A percentile compares a stretch with the other conserved stretches of the same genome.
Conservation (phyloP, 176 grass and related monocot species). For the Melocanna baccifera region DNA sequence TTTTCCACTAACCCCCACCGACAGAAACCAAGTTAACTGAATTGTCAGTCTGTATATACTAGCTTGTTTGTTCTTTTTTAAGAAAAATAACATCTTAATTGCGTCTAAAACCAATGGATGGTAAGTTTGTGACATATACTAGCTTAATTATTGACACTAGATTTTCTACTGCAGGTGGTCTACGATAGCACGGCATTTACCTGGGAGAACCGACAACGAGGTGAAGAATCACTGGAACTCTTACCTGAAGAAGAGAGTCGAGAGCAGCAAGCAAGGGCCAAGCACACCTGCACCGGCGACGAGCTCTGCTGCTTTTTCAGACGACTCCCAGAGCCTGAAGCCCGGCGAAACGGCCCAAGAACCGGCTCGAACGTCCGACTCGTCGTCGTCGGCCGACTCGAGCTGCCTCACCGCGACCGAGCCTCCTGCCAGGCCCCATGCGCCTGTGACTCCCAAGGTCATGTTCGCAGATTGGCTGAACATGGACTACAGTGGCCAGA, state of each 20-base stretch:
- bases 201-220: conserved; percentile 94
- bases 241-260: conserved; percentile 84
- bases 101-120: no score
- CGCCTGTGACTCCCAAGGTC: conserved; percentile 60
- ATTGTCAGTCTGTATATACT: background rate
- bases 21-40: conserved; percentile 40
- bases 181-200: conserved; percentile 71
- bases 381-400: conserved; percentile 53
- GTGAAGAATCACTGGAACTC: conserved; percentile 99
- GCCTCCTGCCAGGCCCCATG: background rate
- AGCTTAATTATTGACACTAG: background rate
- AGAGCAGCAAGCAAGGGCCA: conserved; percentile 15
- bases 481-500: conserved; percentile 44
- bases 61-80: background rate
- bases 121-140: background rate
- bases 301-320: conserved; percentile 17
- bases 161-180: conserved; percentile 64
- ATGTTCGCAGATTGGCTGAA: conserved; percentile 90
- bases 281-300: conserved; percentile 15
- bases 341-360: background rate
- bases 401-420: conserved; percentile 48
- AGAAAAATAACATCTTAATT: background rate
- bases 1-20: conserved; percentile 46
- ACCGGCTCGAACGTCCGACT: conserved; percentile 39
- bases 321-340: conserved; percentile 19